These are phyloP conservation scores for Trichoderma lentiforme DNA, from an alignment of 2,329 filamentous ascomycete genomes.

Conservation along the genomic window DNA sequence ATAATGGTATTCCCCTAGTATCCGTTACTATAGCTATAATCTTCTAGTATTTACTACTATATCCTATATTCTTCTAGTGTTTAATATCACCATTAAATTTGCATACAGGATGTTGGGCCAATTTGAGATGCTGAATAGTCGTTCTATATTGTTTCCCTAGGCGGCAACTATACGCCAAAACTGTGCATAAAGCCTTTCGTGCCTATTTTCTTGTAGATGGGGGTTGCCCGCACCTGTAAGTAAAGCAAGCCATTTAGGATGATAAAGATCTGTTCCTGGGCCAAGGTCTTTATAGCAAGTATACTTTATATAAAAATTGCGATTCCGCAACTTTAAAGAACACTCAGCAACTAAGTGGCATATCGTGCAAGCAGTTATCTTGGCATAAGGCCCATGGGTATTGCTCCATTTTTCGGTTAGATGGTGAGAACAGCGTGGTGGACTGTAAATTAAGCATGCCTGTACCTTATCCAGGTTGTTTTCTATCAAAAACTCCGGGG, in stretches of 20 bases:
- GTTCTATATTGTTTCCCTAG: neutral
- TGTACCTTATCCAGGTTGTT: too few species aligned
- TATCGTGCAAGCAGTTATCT: too few species aligned
- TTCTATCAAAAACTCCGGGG: too few species aligned
- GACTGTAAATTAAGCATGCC: too few species aligned
- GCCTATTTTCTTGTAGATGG: neutral
- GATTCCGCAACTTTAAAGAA: neutral
- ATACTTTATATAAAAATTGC: neutral
- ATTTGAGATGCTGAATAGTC: too few species aligned
- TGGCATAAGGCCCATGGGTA: too few species aligned
- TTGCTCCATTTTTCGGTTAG: too few species aligned
- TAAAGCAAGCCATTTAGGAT: neutral
- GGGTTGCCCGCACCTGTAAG: neutral
- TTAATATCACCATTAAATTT: neutral
- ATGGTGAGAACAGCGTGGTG: too few species aligned
- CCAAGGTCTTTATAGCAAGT: too few species aligned
- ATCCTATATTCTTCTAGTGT: neutral
- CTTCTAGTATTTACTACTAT: neutral
- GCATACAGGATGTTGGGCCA: neutral
- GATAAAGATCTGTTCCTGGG: neutral
- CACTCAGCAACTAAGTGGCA: neutral
- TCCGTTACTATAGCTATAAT: neutral
- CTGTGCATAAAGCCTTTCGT: neutral
- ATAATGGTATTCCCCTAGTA: neutral
- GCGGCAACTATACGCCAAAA: neutral